These are phyloP conservation scores for Chaetomium cochliodes DNA, from an alignment of 495 filamentous ascomycete species.

Conservation along the genomic window DNA sequence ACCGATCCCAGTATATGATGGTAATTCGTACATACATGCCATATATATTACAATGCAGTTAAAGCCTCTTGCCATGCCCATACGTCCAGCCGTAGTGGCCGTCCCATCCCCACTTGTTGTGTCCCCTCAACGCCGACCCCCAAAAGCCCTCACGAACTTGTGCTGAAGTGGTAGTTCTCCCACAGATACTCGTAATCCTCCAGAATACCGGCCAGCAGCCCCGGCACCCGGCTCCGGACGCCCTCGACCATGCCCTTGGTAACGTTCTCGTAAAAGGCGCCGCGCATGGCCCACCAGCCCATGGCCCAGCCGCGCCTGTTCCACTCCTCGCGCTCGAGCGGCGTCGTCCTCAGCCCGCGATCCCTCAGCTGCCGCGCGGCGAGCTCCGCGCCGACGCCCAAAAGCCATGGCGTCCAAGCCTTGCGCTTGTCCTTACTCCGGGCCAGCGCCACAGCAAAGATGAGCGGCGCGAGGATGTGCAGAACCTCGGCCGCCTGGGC, in stretches of 20 bases:
- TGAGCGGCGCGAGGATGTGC: slow-evolving; percentile 83
- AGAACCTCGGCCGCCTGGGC: slow-evolving; percentile 80
- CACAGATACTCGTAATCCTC: slow-evolving; percentile 97
- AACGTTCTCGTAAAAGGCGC: slow-evolving; percentile 92
- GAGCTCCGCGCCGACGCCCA: slow-evolving; percentile 84
- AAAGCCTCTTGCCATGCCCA: not conserved
- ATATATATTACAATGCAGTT: not conserved
- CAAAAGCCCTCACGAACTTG: slow-evolving; percentile 35
- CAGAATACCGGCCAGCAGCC: slow-evolving; percentile 74
- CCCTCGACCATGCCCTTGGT: slow-evolving; percentile 75
- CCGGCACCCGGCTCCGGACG: slow-evolving; percentile 71
- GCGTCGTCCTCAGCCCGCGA: slow-evolving; percentile 72
- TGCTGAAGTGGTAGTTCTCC: slow-evolving; percentile 93
- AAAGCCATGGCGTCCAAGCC: slow-evolving; percentile 85
- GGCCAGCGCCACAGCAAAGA: slow-evolving; percentile 85
- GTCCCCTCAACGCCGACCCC: not conserved
- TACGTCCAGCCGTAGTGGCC: not conserved
- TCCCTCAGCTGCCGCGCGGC: slow-evolving; percentile 78
- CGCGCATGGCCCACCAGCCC: slow-evolving; percentile 93
- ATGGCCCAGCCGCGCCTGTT: slow-evolving; percentile 81
- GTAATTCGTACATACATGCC: not conserved
- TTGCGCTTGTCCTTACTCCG: slow-evolving; percentile 56
- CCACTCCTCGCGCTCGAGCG: slow-evolving; percentile 85
- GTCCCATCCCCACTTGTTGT: not conserved
- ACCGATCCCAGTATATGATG: not conserved